phyloP scores from a whole-genome alignment of 768 basidiomycete genomes.

The Ramaria sp. region DNA sequence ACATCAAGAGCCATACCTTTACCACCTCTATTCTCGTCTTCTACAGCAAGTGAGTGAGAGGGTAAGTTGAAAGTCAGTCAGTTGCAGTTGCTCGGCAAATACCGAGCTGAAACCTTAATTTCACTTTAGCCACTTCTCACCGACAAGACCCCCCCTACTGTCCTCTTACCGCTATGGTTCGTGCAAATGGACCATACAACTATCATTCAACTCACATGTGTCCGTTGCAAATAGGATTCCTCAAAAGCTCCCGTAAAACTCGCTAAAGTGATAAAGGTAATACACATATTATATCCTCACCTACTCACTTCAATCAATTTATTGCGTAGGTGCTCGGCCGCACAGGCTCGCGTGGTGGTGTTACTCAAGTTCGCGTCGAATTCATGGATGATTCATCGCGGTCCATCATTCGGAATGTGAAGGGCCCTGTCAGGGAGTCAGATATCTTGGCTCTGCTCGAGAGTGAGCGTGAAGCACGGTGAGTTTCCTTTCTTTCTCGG shows the following conservation, averaged over 20 bases:
- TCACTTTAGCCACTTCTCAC: constrained; percentile 13
- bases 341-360: constrained; percentile 97
- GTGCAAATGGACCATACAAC: no score
- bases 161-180: no score
- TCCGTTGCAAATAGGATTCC: constrained; percentile 38
- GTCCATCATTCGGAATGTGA: constrained; percentile 97
- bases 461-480: constrained; percentile 99
- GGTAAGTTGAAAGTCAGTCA: background rate
- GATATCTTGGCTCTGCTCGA: constrained; percentile 96
- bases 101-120: constrained; percentile 20
- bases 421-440: constrained; percentile 92
- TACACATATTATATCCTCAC: constrained; percentile 4
- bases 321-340: constrained; percentile 80
- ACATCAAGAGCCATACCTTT: no score
- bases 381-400: constrained; percentile 97
- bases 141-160: constrained; percentile 13
- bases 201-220: constrained; percentile 7
- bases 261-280: constrained; percentile 93
- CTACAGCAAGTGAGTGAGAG: no score
- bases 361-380: constrained; percentile 98
- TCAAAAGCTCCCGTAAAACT: constrained; percentile 93
- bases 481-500: constrained; percentile 25
- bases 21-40: no score
- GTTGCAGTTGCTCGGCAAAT: constrained; percentile 7
- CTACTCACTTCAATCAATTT: background rate